Conservation (phyloP, 2,329 filamentous ascomycete genomes). For the Monosporascus sp. region DNA sequence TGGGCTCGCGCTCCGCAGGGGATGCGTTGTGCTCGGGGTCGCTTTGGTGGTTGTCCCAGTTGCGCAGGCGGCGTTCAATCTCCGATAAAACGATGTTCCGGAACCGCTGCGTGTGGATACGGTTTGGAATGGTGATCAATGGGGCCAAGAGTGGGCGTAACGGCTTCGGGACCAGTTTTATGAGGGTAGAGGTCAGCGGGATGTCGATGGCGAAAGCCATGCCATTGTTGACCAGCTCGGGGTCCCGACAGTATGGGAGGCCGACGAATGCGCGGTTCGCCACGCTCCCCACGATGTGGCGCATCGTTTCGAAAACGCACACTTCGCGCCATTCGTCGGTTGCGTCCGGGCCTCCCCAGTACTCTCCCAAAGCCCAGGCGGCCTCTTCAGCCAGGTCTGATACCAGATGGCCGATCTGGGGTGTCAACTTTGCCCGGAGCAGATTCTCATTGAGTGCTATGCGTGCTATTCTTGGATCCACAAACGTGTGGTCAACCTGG, state of each 20-base stretch:
- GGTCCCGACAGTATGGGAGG: constrained; percentile 14
- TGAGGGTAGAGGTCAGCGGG: constrained; percentile 10
- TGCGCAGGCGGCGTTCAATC: constrained; percentile 13
- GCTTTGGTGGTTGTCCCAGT: constrained; percentile 6
- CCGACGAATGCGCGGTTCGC: constrained; percentile 16
- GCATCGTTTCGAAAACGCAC: constrained; percentile 6
- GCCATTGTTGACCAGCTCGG: constrained; percentile 11
- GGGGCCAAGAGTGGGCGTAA: constrained; percentile 12
- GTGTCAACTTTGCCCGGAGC: not conserved
- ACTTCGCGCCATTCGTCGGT: constrained; percentile 3
- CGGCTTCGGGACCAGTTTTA: constrained; percentile 11
- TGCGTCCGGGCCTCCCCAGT: not conserved
- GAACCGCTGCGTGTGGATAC: constrained; percentile 12
- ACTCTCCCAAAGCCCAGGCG: not conserved
- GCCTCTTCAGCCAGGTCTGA: constrained; percentile 4
- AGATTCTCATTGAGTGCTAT: not conserved
- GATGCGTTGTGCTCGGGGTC: not conserved
- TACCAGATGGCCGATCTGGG: constrained; percentile 4
- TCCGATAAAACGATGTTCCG: constrained; percentile 9
- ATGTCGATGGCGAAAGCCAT: constrained; percentile 13
- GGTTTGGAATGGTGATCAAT: constrained; percentile 13
- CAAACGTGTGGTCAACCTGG: constrained; percentile 8
- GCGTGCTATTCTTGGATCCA: not conserved
- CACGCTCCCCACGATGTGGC: constrained; percentile 5
- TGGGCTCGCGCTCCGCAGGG: constrained; percentile 6